A percentile compares a stretch with the other conserved stretches of the same genome.
These are phyloP conservation scores for Lasiosphaeria ovina DNA, from an alignment of 495 filamentous ascomycete genomes.

Conservation along the genomic window DNA sequence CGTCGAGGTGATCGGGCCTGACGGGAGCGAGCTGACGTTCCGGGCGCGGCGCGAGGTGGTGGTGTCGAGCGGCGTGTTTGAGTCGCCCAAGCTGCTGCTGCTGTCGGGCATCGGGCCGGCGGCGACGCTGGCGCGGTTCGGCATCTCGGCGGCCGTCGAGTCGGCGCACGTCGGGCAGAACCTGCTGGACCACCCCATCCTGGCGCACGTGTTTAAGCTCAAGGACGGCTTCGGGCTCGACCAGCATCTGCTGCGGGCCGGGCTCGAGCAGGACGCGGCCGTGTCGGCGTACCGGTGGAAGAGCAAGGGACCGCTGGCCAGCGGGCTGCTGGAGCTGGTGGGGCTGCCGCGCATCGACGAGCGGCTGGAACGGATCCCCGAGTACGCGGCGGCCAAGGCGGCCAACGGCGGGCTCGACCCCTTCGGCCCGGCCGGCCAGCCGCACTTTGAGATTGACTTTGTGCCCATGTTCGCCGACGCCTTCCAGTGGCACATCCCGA, in stretches of 20 bases:
- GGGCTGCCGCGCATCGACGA: constrained; percentile 58
- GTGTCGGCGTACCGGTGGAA: constrained; percentile 46
- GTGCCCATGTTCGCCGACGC: constrained; percentile 58
- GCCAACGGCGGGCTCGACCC: constrained; percentile 54
- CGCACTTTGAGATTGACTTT: constrained; percentile 67
- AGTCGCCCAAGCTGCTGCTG: constrained; percentile 50
- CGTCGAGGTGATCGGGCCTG: constrained; percentile 35
- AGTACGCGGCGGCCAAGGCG: constrained; percentile 50
- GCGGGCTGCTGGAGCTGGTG: constrained; percentile 54
- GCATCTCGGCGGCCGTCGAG: background rate
- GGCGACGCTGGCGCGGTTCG: constrained; percentile 4
- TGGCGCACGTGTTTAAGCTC: constrained; percentile 54
- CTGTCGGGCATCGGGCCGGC: constrained; percentile 31
- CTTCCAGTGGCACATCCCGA: constrained; percentile 64
- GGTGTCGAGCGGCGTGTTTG: constrained; percentile 39
- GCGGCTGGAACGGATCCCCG: constrained; percentile 44
- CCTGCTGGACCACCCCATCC: constrained; percentile 54
- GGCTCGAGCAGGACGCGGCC: constrained; percentile 44
- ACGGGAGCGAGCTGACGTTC: constrained; percentile 39
- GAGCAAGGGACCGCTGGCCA: constrained; percentile 50
- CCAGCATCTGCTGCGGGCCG: constrained; percentile 50
- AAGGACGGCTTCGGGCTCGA: constrained; percentile 57
- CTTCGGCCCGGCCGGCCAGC: constrained; percentile 57
- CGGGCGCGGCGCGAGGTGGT: constrained; percentile 56
- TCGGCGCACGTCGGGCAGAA: constrained; percentile 49